phyloP scores from a whole-genome alignment of 805 yeast genomes.

The Teunomyces lycoperdinae region DNA sequence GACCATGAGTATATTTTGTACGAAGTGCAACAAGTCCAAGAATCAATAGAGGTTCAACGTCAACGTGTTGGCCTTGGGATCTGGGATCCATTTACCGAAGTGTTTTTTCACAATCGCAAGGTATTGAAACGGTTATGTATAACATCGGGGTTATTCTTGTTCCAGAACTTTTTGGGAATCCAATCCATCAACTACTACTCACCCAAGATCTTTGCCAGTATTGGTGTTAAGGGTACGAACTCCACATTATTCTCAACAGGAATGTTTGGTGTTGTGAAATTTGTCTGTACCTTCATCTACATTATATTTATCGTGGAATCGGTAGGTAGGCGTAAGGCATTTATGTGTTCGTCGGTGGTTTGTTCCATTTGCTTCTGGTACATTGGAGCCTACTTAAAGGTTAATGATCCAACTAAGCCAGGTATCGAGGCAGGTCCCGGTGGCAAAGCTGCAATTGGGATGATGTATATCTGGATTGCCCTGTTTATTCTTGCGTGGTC shows the following conservation, averaged over 20 bases:
- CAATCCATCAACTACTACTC: slow-evolving; percentile 40
- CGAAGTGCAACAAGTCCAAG: slow-evolving; percentile 36
- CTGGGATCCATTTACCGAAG: slow-evolving; percentile 33
- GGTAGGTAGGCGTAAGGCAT: slow-evolving; percentile 34
- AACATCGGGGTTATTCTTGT: slow-evolving; percentile 31
- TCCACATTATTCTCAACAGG: slow-evolving; percentile 39
- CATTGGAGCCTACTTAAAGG: slow-evolving; percentile 34
- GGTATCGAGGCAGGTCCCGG: slow-evolving; percentile 36
- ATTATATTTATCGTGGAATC: slow-evolving; percentile 35
- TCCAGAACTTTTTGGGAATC: slow-evolving; percentile 40
- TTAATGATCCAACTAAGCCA: slow-evolving; percentile 31
- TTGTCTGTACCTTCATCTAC: slow-evolving; percentile 32
- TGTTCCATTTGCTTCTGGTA: slow-evolving; percentile 39
- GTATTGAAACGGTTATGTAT: slow-evolving; percentile 28
- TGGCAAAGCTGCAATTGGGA: slow-evolving; percentile 37
- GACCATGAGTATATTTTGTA: slow-evolving; percentile 33
- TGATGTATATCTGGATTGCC: slow-evolving; percentile 43
- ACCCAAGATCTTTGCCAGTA: slow-evolving; percentile 31
- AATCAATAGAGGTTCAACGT: slow-evolving; percentile 28
- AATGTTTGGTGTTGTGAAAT: slow-evolving; percentile 39
- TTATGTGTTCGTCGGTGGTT: slow-evolving; percentile 32
- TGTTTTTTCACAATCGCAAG: slow-evolving; percentile 24
- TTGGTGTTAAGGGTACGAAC: slow-evolving; percentile 38
- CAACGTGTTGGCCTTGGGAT: slow-evolving; percentile 29
- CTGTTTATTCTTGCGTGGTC: slow-evolving; percentile 41